These are phyloP conservation scores for Trametes cingulata DNA, from an alignment of 768 basidiomycete species.

Conservation along the genomic window DNA sequence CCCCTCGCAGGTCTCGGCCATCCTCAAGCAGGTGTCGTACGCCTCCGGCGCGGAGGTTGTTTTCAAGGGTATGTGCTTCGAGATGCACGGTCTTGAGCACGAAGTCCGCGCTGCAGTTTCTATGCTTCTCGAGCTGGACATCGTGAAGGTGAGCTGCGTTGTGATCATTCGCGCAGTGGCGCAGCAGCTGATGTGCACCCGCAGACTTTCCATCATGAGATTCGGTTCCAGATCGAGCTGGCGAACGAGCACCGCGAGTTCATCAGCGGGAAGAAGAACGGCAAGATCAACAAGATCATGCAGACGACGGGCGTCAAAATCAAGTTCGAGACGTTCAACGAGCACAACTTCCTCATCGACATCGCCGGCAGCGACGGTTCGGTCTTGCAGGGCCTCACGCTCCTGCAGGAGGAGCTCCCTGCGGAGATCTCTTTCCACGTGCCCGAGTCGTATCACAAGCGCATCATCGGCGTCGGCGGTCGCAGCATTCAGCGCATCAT, in stretches of 20 bases:
- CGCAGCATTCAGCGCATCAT: conserved; percentile 99
- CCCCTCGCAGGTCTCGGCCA: conserved; percentile 75
- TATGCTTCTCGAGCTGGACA: conserved; percentile 87
- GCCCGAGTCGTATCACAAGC: conserved; percentile 96
- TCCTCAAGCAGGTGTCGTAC: conserved; percentile 85
- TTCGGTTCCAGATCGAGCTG: conserved; percentile 96
- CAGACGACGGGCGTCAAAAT: conserved; percentile 96
- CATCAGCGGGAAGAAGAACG: conserved; percentile 99
- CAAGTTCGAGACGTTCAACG: conserved; percentile 98
- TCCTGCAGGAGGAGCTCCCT: conserved; percentile 96
- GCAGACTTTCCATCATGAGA: conserved; percentile 93
- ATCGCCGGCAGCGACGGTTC: conserved; percentile 83
- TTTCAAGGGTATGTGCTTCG: conserved; percentile 97
- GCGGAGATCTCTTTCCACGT: conserved; percentile 99
- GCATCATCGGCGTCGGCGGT: conserved; percentile 97
- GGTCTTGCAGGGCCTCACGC: conserved; percentile 82
- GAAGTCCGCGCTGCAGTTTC: conserved; percentile 85
- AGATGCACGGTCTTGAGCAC: conserved; percentile 91
- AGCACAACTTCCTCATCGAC: conserved; percentile 93
- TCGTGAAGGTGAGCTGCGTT: conserved; percentile 69
- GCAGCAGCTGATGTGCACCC: not conserved
- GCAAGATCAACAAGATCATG: conserved; percentile 99
- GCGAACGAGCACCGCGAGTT: conserved; percentile 98
- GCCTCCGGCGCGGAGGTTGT: conserved; percentile 91
- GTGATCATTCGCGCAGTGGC: not conserved